These are phyloP conservation scores for Pichia sp. DNA, from an alignment of 1,139 yeast genomes.

Conservation along the genomic window DNA sequence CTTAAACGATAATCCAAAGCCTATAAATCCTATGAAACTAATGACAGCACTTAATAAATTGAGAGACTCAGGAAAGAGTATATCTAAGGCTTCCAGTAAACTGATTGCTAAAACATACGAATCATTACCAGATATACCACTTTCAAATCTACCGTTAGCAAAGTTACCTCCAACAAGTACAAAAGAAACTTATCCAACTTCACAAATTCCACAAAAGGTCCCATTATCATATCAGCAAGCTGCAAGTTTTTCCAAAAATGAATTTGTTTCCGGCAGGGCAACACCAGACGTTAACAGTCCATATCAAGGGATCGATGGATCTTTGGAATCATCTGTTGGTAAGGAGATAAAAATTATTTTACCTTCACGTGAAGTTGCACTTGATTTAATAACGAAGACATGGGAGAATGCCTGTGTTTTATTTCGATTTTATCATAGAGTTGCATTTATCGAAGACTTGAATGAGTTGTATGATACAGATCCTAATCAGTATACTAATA, in stretches of 20 bases:
- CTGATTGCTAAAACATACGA: constrained; percentile 23
- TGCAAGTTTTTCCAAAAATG: not conserved
- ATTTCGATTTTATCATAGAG: constrained; percentile 79
- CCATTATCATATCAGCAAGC: not conserved
- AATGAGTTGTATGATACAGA: constrained; percentile 58
- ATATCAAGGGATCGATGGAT: constrained; percentile 31
- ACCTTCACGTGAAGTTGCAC: constrained; percentile 70
- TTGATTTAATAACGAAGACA: constrained; percentile 63
- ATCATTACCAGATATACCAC: constrained; percentile 25
- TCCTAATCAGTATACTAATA: constrained; percentile 59
- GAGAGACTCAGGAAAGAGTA: constrained; percentile 18
- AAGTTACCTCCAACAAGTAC: constrained; percentile 9
- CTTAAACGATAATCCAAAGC: constrained; percentile 26
- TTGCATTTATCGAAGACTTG: constrained; percentile 57
- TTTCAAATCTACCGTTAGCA: constrained; percentile 22
- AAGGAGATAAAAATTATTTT: constrained; percentile 58
- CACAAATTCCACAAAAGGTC: not conserved
- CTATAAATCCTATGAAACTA: constrained; percentile 27
- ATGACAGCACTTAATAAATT: constrained; percentile 25
- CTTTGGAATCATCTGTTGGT: constrained; percentile 33
- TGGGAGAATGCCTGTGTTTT: constrained; percentile 85
- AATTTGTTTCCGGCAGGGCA: not conserved
- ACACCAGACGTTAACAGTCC: constrained; percentile 5
- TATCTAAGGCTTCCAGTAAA: constrained; percentile 16
- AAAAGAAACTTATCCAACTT: not conserved